phyloP scores from a whole-genome alignment of 768 basidiomycete species.

The Russula virescens region DNA sequence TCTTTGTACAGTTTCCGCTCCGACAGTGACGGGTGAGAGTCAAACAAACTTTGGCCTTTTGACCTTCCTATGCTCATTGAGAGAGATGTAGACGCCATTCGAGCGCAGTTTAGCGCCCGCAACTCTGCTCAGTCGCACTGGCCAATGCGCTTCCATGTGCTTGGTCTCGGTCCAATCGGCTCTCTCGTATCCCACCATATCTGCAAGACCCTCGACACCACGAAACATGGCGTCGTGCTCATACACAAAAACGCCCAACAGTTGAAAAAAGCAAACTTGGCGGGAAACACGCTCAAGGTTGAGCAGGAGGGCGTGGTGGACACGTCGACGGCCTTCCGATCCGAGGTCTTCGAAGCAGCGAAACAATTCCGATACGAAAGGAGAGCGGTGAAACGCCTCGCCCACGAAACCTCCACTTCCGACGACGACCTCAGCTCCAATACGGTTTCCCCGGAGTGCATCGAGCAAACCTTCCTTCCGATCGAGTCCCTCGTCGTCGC shows the following conservation, averaged over 20 bases:
- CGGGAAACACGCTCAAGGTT: constrained; percentile 39
- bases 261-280: constrained; percentile 33
- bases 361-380: constrained; percentile 7
- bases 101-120: background rate
- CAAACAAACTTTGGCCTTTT: background rate
- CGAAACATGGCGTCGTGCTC: constrained; percentile 53
- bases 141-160: constrained; percentile 65
- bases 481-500: constrained; percentile 82
- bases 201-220: constrained; percentile 47
- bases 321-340: constrained; percentile 40
- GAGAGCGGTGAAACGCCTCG: background rate
- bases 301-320: constrained; percentile 45
- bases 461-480: background rate
- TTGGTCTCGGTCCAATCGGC: constrained; percentile 82
- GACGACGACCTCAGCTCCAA: background rate
- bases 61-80: background rate
- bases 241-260: constrained; percentile 52
- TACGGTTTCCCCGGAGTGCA: background rate
- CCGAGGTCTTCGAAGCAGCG: constrained; percentile 41
- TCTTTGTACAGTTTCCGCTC: background rate
- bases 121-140: background rate
- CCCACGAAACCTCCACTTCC: background rate
- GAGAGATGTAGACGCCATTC: background rate
- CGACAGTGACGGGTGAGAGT: background rate
- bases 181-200: constrained; percentile 78